Base-by-base conservation (phyloP, 2,329 filamentous ascomycete species). In the Zymoseptoria passerinii region DNA sequence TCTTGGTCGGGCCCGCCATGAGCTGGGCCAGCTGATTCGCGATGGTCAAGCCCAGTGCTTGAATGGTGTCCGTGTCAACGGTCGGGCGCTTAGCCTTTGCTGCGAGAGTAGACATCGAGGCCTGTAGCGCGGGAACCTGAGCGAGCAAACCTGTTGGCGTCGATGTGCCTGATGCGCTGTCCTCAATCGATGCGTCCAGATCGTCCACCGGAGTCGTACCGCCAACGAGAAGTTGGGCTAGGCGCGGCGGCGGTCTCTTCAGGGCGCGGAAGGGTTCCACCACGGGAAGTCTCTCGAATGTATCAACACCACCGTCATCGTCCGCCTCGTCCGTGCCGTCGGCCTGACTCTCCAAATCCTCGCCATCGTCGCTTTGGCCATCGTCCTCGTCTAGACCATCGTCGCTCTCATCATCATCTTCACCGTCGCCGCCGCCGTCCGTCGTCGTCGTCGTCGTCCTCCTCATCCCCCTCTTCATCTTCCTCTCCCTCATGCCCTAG, bases 381-480 rank as follows among this genome's bases (percentile, higher is more conserved):
- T 66, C 61, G 18, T 58, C 60, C 23, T 57, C 59, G 50, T 57
- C 58, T 23, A 23, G 23, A 48, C 49, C 20, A 35, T 55, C 60
- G n/a, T 57, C 44, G 20, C 44, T 48, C 27, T 58, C 60, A 27
- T 60, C 58, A 8, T 59, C 59, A 29, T 60, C 63, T 19, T 61
- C 55, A 20, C 59, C 59, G 23, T 62, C 60, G 10, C 70, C 68
- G 19, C 68, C 63, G 5, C 72, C 71, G 20, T 66, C 61, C 73
- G 27, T 75, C 71, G 2, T 76, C 74, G 20, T 75, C 70, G 0
- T 74, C 71, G 1, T 71, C 72, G 3, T 60, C 64, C 20, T 66
- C 62, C 23, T 56, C 61, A 18, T 66, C 61, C 18, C 58, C 60
- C 19, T 57, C 59, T 50, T 57, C 58, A 28, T 58, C 59, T 52